Evolutionary conservation across 768 basidiomycete species (phyloP), one percentile per base, ranked within the genome.

Genomic region (Tephrocybe rancida): DNA sequence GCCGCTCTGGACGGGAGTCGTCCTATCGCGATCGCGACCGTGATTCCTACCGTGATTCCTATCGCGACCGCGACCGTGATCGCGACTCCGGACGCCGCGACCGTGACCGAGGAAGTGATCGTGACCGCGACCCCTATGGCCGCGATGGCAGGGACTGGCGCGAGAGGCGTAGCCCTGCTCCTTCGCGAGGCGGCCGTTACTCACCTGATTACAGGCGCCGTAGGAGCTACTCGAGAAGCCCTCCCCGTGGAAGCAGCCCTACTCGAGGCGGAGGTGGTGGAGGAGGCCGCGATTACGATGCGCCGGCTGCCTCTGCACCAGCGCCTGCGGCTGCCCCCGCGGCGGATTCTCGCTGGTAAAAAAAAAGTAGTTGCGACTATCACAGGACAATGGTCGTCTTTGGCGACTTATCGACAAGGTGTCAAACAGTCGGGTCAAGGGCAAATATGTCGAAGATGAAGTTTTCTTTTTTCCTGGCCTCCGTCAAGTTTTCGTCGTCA

Each of bases 131-230:
- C 64, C 79, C 78, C 42, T 88, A 87, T 58, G 87, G 87, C 52
- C 79, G 88, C 44, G 87, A 90, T 68, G 80, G 65, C 66, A 74
- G 84, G 57, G 87, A 91, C 62, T 90, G 88, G 85, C 83, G 88
- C 60, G 90, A 92, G 61, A 83, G 90, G 61, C 85, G 91, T 57
- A 88, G 87, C 74, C 85, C 88, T 45, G 75, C 86, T 52, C 83
- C 87, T 45, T 68, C 76, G 50, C 75, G 83, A 48, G 74, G 85
- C 59, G 78, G 84, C 55, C 75, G 88, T 53, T 86, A 89, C 75
- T 90, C 88, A 58, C 90, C 89, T 56, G 88, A 90, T 61, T 84
- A 88, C 59, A 79, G 87, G 62, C 81, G 79, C 67, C 86, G 90
- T 50, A 79, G 82, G 68, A 90, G 88, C 71, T 87, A 89, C 60